phyloP scores from a whole-genome alignment of 495 filamentous ascomycete species.

The Hypoxylon fuscum region DNA sequence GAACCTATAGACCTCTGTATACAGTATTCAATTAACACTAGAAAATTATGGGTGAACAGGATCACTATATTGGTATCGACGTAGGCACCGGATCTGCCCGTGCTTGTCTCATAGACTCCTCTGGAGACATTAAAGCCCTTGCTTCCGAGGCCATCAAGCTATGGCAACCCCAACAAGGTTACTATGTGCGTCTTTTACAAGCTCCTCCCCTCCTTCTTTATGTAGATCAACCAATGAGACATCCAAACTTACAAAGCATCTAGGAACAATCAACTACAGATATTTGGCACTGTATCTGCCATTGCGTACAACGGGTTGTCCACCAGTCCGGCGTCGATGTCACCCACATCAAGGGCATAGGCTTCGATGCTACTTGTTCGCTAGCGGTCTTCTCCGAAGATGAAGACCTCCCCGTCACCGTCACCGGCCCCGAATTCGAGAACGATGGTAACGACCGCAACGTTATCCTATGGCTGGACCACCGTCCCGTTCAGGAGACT shows the following conservation, averaged over 20 bases:
- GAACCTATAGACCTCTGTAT: slow-evolving; percentile 6
- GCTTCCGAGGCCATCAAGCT: slow-evolving; percentile 90
- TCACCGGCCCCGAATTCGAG: slow-evolving; percentile 86
- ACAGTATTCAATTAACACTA: slow-evolving; percentile 41
- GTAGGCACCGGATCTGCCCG: slow-evolving; percentile 95
- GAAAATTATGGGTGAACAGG: slow-evolving; percentile 42
- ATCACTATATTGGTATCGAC: slow-evolving; percentile 89
- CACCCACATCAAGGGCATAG: slow-evolving; percentile 80
- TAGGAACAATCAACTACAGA: slow-evolving; percentile 98
- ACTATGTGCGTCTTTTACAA: slow-evolving; percentile 69
- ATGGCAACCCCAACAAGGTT: slow-evolving; percentile 90
- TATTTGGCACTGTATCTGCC: slow-evolving; percentile 92
- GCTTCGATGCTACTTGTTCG: slow-evolving; percentile 97
- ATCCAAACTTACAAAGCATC: slow-evolving; percentile 15
- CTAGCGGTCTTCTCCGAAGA: slow-evolving; percentile 87
- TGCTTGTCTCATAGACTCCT: slow-evolving; percentile 90
- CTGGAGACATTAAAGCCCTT: slow-evolving; percentile 91
- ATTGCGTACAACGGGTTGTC: slow-evolving; percentile 79
- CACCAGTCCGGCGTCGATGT: slow-evolving; percentile 80
- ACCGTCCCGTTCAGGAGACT: slow-evolving; percentile 88
- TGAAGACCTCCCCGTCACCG: slow-evolving; percentile 86
- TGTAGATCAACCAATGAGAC: slow-evolving; percentile 10
- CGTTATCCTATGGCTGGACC: slow-evolving; percentile 92
- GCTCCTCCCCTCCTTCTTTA: slow-evolving; percentile 4
- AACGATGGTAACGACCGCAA: slow-evolving; percentile 83